A percentile compares a stretch with the other conserved stretches of the same genome.
Evolutionary conservation across 148 eudicot species (phyloP).

Genomic region (Rhododendron molle): DNA sequence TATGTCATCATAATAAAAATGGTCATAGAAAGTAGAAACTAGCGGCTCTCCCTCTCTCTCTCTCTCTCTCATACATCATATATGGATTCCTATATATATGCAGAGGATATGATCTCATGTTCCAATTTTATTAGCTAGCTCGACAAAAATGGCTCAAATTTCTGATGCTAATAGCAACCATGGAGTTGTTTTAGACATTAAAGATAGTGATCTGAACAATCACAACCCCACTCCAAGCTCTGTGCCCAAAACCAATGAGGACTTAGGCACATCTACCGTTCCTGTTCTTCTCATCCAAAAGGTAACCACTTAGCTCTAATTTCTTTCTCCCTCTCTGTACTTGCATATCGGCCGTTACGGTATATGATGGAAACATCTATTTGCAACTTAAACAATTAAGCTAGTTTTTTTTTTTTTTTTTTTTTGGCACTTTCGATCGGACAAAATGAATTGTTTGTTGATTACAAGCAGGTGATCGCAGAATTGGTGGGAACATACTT

Average conservation of each 20-base stretch:
- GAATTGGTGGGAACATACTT: conserved; percentile 49
- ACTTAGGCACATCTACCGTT: not conserved
- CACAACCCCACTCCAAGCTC: not conserved
- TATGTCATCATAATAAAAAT: not conserved
- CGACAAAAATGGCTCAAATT: not conserved
- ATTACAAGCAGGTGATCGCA: conserved; percentile 32
- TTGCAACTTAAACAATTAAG: not conserved
- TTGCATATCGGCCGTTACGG: no score
- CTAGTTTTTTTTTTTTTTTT: no score
- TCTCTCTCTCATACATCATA: no score
- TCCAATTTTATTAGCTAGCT: not conserved
- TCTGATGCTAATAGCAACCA: not conserved
- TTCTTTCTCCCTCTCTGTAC: not conserved
- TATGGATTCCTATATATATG: no score
- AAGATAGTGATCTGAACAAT: not conserved
- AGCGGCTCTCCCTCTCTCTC: not conserved
- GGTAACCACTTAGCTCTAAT: not conserved
- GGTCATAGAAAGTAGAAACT: not conserved
- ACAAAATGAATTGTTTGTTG: not conserved
- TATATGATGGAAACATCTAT: not conserved
- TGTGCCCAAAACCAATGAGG: not conserved
- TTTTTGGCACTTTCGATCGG: no score
- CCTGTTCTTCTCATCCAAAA: not conserved
- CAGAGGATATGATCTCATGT: no score
- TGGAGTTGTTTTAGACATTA: conserved; percentile 4